Evolutionary conservation across 2,329 filamentous ascomycete species (phyloP).

Genomic region (Exophiala oligosperma): DNA sequence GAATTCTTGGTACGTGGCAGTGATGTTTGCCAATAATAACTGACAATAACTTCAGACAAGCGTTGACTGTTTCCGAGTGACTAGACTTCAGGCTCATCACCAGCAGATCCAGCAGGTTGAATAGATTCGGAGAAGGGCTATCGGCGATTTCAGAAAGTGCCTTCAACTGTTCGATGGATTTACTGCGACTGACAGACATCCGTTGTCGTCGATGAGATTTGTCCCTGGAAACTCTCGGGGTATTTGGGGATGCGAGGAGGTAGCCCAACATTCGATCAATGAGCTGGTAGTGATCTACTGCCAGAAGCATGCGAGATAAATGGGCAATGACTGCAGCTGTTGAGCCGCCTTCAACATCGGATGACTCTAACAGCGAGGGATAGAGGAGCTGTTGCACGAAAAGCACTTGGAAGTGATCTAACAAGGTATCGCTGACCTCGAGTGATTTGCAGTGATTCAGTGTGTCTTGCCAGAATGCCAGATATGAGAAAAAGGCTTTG

Average conservation of each 20-base stretch:
- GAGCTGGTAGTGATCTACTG: conserved; percentile 88
- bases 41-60: conserved; percentile 83
- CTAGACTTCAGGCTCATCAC: conserved; percentile 79
- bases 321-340: conserved; percentile 96
- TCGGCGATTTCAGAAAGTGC: conserved; percentile 76
- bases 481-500: conserved; percentile 89
- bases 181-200: conserved; percentile 67
- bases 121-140: conserved; percentile 77
- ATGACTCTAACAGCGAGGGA: conserved; percentile 92
- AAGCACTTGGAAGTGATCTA: conserved; percentile 96
- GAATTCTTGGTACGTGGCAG: conserved; percentile 75
- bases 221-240: conserved; percentile 36
- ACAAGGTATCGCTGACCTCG: conserved; percentile 86
- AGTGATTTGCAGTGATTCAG: conserved; percentile 90
- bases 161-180: conserved; percentile 83
- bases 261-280: conserved; percentile 93
- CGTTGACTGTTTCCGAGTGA: conserved; percentile 85
- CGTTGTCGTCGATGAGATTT: conserved; percentile 29
- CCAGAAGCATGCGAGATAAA: conserved; percentile 83
- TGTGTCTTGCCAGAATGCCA: conserved; percentile 98
- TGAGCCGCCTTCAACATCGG: conserved; percentile 93
- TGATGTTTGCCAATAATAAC: conserved; percentile 86
- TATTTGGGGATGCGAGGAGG: conserved; percentile 71
- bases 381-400: conserved; percentile 96
- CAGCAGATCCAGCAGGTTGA: conserved; percentile 90